These are phyloP conservation scores for Hypoxylon sp. DNA, from an alignment of 2,329 filamentous ascomycete species.

Conservation along the genomic window DNA sequence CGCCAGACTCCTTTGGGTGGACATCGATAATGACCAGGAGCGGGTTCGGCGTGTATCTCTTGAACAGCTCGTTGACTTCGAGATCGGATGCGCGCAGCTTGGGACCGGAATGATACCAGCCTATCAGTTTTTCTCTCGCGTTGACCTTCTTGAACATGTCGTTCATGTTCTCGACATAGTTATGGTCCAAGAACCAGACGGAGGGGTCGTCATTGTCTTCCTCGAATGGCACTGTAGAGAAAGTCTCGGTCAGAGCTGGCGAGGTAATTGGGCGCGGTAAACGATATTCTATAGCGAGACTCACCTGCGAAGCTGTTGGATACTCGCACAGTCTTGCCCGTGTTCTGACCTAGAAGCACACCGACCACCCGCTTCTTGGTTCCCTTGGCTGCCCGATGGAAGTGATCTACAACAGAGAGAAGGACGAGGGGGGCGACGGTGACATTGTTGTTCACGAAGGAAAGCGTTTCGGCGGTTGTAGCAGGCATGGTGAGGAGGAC, in stretches of 20 bases:
- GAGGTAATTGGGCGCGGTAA: not conserved
- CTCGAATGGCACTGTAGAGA: constrained; percentile 84
- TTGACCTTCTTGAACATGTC: constrained; percentile 99
- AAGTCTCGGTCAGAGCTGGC: constrained; percentile 25
- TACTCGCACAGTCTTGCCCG: constrained; percentile 93
- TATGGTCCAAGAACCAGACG: constrained; percentile 99
- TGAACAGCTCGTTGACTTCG: constrained; percentile 99
- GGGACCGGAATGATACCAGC: constrained; percentile 98
- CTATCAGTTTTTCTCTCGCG: constrained; percentile 96
- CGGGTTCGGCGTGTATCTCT: constrained; percentile 96
- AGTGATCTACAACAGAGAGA: constrained; percentile 97
- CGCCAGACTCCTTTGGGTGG: constrained; percentile 95
- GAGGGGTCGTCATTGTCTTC: constrained; percentile 98
- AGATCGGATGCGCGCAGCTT: constrained; percentile 96
- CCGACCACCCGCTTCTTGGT: constrained; percentile 89
- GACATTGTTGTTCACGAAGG: constrained; percentile 91
- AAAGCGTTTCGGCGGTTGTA: constrained; percentile 95
- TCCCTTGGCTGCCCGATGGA: constrained; percentile 91
- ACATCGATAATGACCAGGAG: constrained; percentile 98
- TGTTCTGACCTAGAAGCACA: constrained; percentile 92
- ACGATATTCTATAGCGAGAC: constrained; percentile 39
- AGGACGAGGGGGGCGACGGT: constrained; percentile 97
- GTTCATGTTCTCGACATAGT: constrained; percentile 99
- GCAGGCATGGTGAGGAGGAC: constrained; percentile 77
- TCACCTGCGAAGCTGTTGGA: constrained; percentile 98